Evolutionary conservation across 257 asterid genomes (phyloP).

Genomic region (Linderniella brevidens): DNA sequence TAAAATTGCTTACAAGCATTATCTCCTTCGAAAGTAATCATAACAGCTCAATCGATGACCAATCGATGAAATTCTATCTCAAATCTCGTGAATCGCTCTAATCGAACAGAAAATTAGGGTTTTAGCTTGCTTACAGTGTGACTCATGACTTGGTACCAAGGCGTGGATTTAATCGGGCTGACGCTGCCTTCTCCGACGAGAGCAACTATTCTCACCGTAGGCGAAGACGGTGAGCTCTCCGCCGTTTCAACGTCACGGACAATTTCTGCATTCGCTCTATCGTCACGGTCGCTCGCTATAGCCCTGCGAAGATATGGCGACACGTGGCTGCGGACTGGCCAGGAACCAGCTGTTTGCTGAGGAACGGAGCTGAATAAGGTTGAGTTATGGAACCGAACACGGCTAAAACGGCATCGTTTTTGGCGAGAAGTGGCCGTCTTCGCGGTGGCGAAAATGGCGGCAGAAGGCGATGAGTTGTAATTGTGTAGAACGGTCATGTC

Average conservation of each 20-base stretch:
- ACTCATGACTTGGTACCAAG: constrained; percentile 77
- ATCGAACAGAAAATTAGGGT: neutral
- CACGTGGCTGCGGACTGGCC: too few relatives aligned
- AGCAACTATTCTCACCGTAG: constrained; percentile 50
- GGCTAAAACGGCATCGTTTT: too few relatives aligned
- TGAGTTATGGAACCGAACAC: too few relatives aligned
- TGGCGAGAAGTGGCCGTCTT: too few relatives aligned
- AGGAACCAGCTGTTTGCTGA: too few relatives aligned
- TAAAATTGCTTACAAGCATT: constrained; percentile 1
- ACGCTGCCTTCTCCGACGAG: constrained; percentile 70
- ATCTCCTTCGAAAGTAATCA: neutral
- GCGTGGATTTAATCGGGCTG: constrained; percentile 69
- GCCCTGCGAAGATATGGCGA: too few relatives aligned
- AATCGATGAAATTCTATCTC: neutral
- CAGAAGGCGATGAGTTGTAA: too few relatives aligned
- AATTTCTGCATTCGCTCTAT: too few relatives aligned
- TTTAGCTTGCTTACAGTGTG: constrained; percentile 48
- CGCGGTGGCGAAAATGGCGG: too few relatives aligned
- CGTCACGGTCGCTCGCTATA: too few relatives aligned
- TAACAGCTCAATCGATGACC: neutral
- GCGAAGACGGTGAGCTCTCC: constrained; percentile 6
- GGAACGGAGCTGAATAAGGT: too few relatives aligned
- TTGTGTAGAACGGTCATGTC: too few relatives aligned
- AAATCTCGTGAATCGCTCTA: neutral
- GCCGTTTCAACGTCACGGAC: constrained; percentile 8